Conservation (phyloP, 768 basidiomycete genomes). For the Phaeotremella fagi region DNA sequence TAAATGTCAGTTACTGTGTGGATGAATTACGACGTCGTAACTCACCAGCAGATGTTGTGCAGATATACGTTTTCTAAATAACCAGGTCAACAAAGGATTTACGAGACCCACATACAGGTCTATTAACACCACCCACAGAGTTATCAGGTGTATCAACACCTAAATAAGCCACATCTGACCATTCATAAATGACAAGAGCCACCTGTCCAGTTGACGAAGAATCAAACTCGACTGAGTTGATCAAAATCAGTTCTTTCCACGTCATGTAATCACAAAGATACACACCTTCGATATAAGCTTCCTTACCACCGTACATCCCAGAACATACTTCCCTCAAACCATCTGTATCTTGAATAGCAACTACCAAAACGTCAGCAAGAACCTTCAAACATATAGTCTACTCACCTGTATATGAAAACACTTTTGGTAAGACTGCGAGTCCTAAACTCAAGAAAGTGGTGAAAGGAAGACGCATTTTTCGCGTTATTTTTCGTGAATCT, state of each 20-base stretch:
- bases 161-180: slow-evolving; percentile 78
- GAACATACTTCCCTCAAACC: slow-evolving; percentile 86
- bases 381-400: too few relatives aligned
- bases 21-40: background rate
- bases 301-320: slow-evolving; percentile 81
- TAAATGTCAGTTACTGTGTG: slow-evolving; percentile 40
- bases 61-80: slow-evolving; percentile 85
- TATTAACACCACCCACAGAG: slow-evolving; percentile 29
- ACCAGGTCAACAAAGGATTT: background rate
- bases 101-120: slow-evolving; percentile 23
- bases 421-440: too few relatives aligned
- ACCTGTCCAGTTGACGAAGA: slow-evolving; percentile 73
- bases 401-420: too few relatives aligned
- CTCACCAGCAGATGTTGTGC: slow-evolving; percentile 61
- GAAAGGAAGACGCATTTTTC: too few relatives aligned
- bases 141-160: slow-evolving; percentile 53
- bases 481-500: too few relatives aligned
- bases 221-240: slow-evolving; percentile 76
- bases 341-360: slow-evolving; percentile 64
- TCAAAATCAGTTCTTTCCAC: too few relatives aligned
- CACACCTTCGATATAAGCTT: slow-evolving; percentile 62
- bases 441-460: too few relatives aligned
- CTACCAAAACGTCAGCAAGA: too few relatives aligned
- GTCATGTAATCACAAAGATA: too few relatives aligned
- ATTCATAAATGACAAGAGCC: slow-evolving; percentile 94